Percentiles rank a stretch among this genome's conserved stretches.
Evolutionary conservation across 257 asterid genomes (phyloP).

Genomic region (Rehmannia glutinosa): DNA sequence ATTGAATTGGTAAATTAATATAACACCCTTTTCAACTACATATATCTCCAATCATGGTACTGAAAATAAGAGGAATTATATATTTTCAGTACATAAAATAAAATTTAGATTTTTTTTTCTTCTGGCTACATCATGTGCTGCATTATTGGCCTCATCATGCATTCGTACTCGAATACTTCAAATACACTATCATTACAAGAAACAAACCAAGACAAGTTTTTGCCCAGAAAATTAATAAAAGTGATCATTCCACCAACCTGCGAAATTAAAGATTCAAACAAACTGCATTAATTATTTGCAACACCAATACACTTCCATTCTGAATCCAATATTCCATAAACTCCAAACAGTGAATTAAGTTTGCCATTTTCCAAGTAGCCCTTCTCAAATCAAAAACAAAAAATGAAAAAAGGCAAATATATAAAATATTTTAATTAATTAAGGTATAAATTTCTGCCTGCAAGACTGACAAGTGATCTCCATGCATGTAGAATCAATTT

Average conservation of each 20-base stretch:
- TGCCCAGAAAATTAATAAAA: not conserved
- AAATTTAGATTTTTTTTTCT: too few relatives aligned
- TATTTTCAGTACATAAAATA: not conserved
- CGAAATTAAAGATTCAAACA: not conserved
- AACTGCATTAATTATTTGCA: not conserved
- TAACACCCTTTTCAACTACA: not conserved
- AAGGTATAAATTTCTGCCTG: conserved; percentile 54
- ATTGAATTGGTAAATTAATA: not conserved
- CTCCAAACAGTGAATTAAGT: too few relatives aligned
- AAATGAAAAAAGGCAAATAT: not conserved
- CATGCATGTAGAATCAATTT: conserved; percentile 37
- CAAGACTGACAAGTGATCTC: conserved; percentile 82
- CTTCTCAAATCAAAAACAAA: too few relatives aligned
- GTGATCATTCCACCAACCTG: not conserved
- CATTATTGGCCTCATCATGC: conserved; percentile 10
- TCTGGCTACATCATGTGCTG: conserved; percentile 9
- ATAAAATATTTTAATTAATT: not conserved
- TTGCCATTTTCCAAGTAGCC: too few relatives aligned
- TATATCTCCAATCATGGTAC: conserved; percentile 5
- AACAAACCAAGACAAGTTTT: not conserved
- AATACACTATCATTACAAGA: conserved; percentile 11
- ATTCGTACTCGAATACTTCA: conserved; percentile 5
- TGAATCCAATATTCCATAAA: too few relatives aligned
- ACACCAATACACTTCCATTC: not conserved
- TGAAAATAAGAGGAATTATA: not conserved